Base-by-base conservation (phyloP, 148 eudicot species). In the Vaccinium macrocarpon region DNA sequence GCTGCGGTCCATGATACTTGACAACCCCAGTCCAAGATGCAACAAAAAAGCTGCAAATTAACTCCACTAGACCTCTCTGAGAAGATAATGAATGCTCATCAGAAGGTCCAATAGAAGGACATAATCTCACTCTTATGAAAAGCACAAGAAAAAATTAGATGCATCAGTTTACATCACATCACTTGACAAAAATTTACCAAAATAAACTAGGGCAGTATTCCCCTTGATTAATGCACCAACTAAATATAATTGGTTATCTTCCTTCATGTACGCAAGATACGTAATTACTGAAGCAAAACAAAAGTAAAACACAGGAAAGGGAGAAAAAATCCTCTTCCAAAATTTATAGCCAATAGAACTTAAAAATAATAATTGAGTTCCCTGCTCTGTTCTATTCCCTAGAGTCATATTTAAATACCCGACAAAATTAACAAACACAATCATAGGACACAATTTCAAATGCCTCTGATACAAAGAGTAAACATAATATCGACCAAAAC, bases 11-110 rank as follows among this genome's bases (percentile, higher is more conserved):
- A 83, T 97, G 99, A 85, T 97, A 97, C 85, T 90, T 97, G 85
- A 97, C 96, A 82, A 94, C 98, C 84, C 98, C 99, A 77, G 99
- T 97, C 99, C 98, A 97, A 66, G 99, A 97, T 77, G 99, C 98
- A 84, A 97, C 98, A 91, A 97, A 95, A 86, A 97, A 97, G 78
- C 96, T 91, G 93, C 99, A 97, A 79, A 97, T 93, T 88, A 97
- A 85, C 89, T 97, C 99, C 87, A 97, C 98, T 25, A 97, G 95
- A 77, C 93, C 85, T 81, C 99, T 91, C 99, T 97, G 89, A 82
- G 74, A 50, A 88, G 3, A 50, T 50, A 53, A 15, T 82, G 53
- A 21, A 76, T n/a, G n/a, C n/a, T n/a, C n/a, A n/a, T n/a, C n/a
- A n/a, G n/a, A 23, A 27, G 70, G 32, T 5, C 46, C 74, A 55